These are phyloP conservation scores for Metarhizium robertsii DNA, from an alignment of 2,329 filamentous ascomycete genomes.

Conservation along the genomic window DNA sequence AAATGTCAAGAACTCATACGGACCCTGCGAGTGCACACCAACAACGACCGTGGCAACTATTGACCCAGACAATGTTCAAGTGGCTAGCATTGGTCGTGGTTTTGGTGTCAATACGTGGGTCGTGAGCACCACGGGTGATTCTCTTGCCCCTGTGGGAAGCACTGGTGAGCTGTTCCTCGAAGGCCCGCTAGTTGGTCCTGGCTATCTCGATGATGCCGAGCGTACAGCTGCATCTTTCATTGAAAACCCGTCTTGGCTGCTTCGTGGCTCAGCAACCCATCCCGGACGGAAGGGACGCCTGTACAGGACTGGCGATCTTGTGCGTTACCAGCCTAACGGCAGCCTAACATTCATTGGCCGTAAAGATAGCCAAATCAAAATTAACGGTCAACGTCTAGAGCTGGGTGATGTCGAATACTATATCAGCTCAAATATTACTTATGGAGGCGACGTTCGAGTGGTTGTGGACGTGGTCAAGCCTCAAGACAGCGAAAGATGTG, in stretches of 20 bases:
- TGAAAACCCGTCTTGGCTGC: conserved; percentile 1
- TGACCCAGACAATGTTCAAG: not conserved
- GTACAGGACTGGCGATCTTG: conserved; percentile 14
- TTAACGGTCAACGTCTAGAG: conserved; percentile 13
- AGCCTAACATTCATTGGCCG: conserved; percentile 9
- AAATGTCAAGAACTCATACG: conserved; percentile 8
- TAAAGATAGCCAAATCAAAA: conserved; percentile 12
- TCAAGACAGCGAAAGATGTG: not conserved
- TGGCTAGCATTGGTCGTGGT: conserved; percentile 4
- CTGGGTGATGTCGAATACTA: conserved; percentile 12
- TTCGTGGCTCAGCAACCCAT: conserved; percentile 14
- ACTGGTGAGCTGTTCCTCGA: conserved; percentile 14
- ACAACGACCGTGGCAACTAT: not conserved
- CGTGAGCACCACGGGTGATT: conserved; percentile 5
- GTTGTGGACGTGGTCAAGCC: conserved; percentile 1
- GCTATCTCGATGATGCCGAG: conserved; percentile 33
- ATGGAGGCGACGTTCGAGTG: not conserved
- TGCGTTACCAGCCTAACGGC: conserved; percentile 2
- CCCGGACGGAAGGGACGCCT: conserved; percentile 7
- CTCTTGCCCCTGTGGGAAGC: conserved; percentile 11
- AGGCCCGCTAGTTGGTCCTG: conserved; percentile 31
- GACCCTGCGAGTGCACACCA: conserved; percentile 2
- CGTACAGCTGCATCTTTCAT: conserved; percentile 20
- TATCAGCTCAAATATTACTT: not conserved
- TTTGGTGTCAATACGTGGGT: conserved; percentile 12